A percentile compares a stretch with the other conserved stretches of the same genome.
Conservation (phyloP, 1,139 yeast genomes). For the Kurtzmaniella natalensis region DNA sequence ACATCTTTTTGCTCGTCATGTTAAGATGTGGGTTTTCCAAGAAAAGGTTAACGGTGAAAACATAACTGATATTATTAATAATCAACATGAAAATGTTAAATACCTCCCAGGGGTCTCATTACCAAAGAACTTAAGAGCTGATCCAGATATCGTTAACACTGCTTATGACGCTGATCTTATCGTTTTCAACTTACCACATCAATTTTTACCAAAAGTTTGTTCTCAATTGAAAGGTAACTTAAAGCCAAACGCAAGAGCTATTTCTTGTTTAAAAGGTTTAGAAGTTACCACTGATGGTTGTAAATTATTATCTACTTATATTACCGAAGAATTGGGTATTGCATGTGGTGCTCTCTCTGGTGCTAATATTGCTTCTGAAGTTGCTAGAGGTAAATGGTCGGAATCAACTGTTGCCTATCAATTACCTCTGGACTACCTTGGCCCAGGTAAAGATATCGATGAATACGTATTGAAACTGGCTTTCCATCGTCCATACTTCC, state of each 20-base stretch:
- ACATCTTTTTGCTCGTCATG: slow-evolving; percentile 33
- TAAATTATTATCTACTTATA: slow-evolving; percentile 39
- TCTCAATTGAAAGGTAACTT: slow-evolving; percentile 36
- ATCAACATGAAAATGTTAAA: slow-evolving; percentile 41
- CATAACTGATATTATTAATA: slow-evolving; percentile 42
- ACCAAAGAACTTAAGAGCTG: slow-evolving; percentile 40
- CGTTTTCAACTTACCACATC: slow-evolving; percentile 48
- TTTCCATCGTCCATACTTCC: slow-evolving; percentile 47
- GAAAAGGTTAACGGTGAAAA: slow-evolving; percentile 40
- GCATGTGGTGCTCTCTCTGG: slow-evolving; percentile 46
- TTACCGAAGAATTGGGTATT: slow-evolving; percentile 41
- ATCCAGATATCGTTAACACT: slow-evolving; percentile 34
- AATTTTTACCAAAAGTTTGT: slow-evolving; percentile 39
- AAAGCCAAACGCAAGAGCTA: slow-evolving; percentile 37
- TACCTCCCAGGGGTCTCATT: slow-evolving; percentile 43
- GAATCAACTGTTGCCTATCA: slow-evolving; percentile 47
- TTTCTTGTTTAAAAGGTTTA: slow-evolving; percentile 46
- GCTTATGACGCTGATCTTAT: slow-evolving; percentile 42
- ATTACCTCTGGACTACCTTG: slow-evolving; percentile 36
- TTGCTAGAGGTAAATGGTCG: slow-evolving; percentile 46
- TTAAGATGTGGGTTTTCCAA: slow-evolving; percentile 47
- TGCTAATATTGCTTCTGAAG: slow-evolving; percentile 47
- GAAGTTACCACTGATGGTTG: slow-evolving; percentile 44
- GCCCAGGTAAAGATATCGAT: slow-evolving; percentile 42
- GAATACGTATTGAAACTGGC: slow-evolving; percentile 36